Percentiles rank a stretch among this genome's conserved stretches.
Evolutionary conservation across 2,329 filamentous ascomycete species (phyloP).

Genomic region (Trichoderma hamatum): DNA sequence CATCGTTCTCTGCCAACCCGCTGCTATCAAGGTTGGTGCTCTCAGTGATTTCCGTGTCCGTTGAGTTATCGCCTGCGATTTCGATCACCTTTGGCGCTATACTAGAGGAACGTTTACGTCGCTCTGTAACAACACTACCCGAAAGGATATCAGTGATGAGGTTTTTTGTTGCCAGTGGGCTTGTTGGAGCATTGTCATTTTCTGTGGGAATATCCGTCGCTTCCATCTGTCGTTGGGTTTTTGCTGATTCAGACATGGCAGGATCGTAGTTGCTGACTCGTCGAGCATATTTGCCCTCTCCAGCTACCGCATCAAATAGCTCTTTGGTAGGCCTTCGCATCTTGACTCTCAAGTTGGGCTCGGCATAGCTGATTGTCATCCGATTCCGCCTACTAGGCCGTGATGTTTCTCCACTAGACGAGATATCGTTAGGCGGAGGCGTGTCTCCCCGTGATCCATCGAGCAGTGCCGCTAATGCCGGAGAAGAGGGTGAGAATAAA

Average conservation of each 20-base stretch:
- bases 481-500: conserved; percentile 53
- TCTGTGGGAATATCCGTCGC: conserved; percentile 27
- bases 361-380: conserved; percentile 75
- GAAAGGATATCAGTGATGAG: conserved; percentile 36
- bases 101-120: conserved; percentile 47
- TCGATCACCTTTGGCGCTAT: conserved; percentile 29
- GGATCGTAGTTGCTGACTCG: conserved; percentile 45
- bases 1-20: conserved; percentile 44
- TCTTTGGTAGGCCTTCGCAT: conserved; percentile 81
- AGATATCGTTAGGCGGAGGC: conserved; percentile 62
- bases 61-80: conserved; percentile 26
- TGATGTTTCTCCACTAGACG: conserved; percentile 57
- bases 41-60: conserved; percentile 10
- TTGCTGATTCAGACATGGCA: conserved; percentile 33
- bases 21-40: conserved; percentile 30
- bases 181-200: conserved; percentile 38
- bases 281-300: conserved; percentile 59
- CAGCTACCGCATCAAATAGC: conserved; percentile 71
- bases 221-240: conserved; percentile 42
- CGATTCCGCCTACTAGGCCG: conserved; percentile 69
- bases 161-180: conserved; percentile 49
- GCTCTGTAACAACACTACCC: conserved; percentile 42
- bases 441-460: conserved; percentile 53
- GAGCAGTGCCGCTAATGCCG: conserved; percentile 46
- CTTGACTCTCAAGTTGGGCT: conserved; percentile 79